Evolutionary conservation across 257 asterid species (phyloP), one percentile per base, ranked within the genome.

Genomic region (Penstemon eatonii): DNA sequence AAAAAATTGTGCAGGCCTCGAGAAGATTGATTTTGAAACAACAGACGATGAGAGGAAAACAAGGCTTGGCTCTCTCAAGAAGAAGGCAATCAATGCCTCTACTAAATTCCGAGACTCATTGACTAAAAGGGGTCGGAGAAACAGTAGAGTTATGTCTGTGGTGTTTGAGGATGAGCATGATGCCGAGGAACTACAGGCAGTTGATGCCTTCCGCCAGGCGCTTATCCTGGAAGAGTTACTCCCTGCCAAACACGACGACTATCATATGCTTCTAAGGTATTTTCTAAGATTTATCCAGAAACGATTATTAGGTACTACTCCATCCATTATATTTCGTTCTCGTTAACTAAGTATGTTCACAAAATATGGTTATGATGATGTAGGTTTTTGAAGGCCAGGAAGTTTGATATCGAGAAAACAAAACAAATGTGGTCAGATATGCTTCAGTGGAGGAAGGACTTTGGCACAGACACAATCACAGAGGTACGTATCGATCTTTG

Each of bases 391-490:
- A 89, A 67, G 90, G 99, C 98, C 57, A 87, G 98, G 73, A 91
- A 89, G 55, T 91, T 94, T 19, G 99, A 94, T 66, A 81, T 85
- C 39, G 97, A 94, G 77, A 94, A 91, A 73, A 82, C 99, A 13
- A 94, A 91, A 78, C 96, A 86, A 74, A 94, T 94, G 98, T 94
- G 99, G 99, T 65, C 86, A 42, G 98, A 94, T 77, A 94, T 94
- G 99, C 78, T 94, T 69, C 90, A 87, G 0, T 94, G 99, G 99
- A 91, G 99, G 84, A 94, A 88, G 76, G 98, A 91, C n/a, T 91
- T 89, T 55, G 94, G 96, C 67, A 76, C 90, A 37, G 99, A 94
- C 90, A 80, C 86, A 50, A 81, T 94, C 15, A 77, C 72, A 79
- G 98, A 94, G 91, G 98, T 92, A 87, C 5, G 11, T 45, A 13